A percentile compares a stretch with the other conserved stretches of the same genome.
phyloP scores from a whole-genome alignment of 2,329 filamentous ascomycete genomes.

The Venturia asperata region DNA sequence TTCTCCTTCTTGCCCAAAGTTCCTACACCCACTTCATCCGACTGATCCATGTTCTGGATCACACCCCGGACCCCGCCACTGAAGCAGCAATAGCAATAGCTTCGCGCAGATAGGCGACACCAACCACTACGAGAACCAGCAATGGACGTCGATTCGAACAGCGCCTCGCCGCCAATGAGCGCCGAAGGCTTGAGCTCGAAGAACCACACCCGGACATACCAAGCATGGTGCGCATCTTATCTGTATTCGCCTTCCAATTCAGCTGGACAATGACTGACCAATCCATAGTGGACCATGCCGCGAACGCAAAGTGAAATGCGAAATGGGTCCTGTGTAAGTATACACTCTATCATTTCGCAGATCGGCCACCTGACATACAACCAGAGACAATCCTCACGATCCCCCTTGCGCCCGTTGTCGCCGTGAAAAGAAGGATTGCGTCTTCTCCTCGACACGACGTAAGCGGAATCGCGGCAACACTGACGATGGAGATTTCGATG shows the following conservation, averaged over 20 bases:
- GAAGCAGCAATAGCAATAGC: constrained; percentile 3
- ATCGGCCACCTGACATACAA: neutral
- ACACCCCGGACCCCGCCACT: neutral
- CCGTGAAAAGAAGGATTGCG: constrained; percentile 92
- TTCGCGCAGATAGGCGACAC: constrained; percentile 9
- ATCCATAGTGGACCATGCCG: constrained; percentile 33
- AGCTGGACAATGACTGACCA: constrained; percentile 11
- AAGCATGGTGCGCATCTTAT: constrained; percentile 43
- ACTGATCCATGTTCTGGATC: neutral
- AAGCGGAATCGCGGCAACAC: constrained; percentile 55
- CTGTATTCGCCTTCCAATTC: constrained; percentile 30
- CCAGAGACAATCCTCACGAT: constrained; percentile 74
- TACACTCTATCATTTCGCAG: neutral
- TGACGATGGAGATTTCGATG: constrained; percentile 36
- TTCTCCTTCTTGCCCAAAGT: neutral
- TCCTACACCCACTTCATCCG: constrained; percentile 8
- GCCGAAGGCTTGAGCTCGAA: constrained; percentile 6
- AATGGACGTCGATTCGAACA: constrained; percentile 11
- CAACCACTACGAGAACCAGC: constrained; percentile 3
- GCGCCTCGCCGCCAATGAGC: constrained; percentile 12
- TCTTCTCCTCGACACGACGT: constrained; percentile 87
- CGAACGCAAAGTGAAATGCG: constrained; percentile 46
- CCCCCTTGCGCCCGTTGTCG: constrained; percentile 91
- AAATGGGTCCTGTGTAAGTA: constrained; percentile 54
- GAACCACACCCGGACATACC: constrained; percentile 34